Evolutionary conservation across 495 filamentous ascomycete species (phyloP).

Genomic region (Aspergillus egyptiacus): DNA sequence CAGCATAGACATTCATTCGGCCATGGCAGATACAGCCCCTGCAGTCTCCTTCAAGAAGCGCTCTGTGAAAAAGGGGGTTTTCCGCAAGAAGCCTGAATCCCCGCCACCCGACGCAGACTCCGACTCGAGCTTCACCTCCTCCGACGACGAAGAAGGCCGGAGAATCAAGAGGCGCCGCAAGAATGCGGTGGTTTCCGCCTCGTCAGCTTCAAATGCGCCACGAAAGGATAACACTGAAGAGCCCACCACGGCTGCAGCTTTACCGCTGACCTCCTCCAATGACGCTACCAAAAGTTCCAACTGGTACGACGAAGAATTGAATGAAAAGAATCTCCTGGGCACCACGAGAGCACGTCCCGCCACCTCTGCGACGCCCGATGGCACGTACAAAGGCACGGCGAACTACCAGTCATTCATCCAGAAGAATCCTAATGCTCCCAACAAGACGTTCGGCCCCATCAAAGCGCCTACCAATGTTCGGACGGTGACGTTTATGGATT

Average conservation of each 20-base stretch:
- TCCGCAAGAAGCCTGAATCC: conserved; percentile 78
- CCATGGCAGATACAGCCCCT: conserved; percentile 4
- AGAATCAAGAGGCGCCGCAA: conserved; percentile 74
- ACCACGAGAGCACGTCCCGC: conserved; percentile 44
- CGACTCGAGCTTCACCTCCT: conserved; percentile 62
- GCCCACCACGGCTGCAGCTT: conserved; percentile 47
- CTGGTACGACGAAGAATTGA: conserved; percentile 74
- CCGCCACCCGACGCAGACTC: conserved; percentile 61
- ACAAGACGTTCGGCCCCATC: conserved; percentile 69
- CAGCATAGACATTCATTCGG: background rate
- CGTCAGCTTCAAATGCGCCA: conserved; percentile 37
- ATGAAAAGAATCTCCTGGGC: conserved; percentile 57
- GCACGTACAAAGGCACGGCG: conserved; percentile 71
- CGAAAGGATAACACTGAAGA: conserved; percentile 43
- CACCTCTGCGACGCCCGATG: conserved; percentile 40
- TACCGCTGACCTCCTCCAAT: conserved; percentile 57
- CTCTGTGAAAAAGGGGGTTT: conserved; percentile 66
- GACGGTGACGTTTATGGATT: conserved; percentile 85
- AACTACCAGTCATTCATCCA: conserved; percentile 70
- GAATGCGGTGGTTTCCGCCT: conserved; percentile 55
- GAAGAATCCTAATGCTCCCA: conserved; percentile 74
- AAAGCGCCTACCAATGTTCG: conserved; percentile 88
- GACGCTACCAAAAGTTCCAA: conserved; percentile 92
- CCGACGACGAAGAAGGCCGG: conserved; percentile 66
- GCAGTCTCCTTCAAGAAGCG: conserved; percentile 72